These are phyloP conservation scores for Paspalum vaginatum DNA, from an alignment of 176 grass and related monocot species.

Conservation along the genomic window DNA sequence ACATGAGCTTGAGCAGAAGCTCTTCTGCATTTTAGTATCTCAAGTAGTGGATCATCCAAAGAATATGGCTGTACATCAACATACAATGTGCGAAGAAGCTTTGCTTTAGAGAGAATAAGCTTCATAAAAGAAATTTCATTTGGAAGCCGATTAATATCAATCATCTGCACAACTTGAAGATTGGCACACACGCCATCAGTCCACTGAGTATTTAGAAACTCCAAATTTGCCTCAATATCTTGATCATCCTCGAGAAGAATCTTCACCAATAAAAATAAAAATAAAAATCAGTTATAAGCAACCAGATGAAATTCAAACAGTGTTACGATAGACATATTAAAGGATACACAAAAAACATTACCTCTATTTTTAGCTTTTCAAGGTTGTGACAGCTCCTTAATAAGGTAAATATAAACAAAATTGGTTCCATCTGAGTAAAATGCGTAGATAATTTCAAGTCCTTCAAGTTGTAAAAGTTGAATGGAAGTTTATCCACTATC, in stretches of 20 bases:
- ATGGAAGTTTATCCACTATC: neutral
- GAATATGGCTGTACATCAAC: neutral
- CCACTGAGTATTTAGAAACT: constrained; percentile 29
- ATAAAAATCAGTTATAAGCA: neutral
- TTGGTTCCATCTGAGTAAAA: neutral
- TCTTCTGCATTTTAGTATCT: constrained; percentile 20
- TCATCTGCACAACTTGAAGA: constrained; percentile 35
- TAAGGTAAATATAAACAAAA: constrained; percentile 28
- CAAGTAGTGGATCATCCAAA: neutral
- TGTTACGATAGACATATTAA: neutral
- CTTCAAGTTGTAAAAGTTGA: constrained; percentile 22
- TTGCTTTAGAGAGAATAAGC: constrained; percentile 11
- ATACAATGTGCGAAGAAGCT: constrained; percentile 12
- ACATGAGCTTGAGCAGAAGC: constrained; percentile 23
- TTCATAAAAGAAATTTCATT: constrained; percentile 26
- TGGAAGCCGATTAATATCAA: neutral
- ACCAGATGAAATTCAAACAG: neutral
- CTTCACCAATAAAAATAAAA: constrained; percentile 3
- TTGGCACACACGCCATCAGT: constrained; percentile 33
- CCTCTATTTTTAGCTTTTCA: constrained; percentile 29
- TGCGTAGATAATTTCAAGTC: neutral
- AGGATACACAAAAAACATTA: neutral
- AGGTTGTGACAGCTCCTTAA: constrained; percentile 20
- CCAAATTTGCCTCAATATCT: neutral
- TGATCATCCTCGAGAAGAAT: neutral